Percentiles rank a stretch among this genome's conserved stretches.
These are phyloP conservation scores for Cynanchum wilfordii DNA, from an alignment of 257 asterid species.

Conservation along the genomic window DNA sequence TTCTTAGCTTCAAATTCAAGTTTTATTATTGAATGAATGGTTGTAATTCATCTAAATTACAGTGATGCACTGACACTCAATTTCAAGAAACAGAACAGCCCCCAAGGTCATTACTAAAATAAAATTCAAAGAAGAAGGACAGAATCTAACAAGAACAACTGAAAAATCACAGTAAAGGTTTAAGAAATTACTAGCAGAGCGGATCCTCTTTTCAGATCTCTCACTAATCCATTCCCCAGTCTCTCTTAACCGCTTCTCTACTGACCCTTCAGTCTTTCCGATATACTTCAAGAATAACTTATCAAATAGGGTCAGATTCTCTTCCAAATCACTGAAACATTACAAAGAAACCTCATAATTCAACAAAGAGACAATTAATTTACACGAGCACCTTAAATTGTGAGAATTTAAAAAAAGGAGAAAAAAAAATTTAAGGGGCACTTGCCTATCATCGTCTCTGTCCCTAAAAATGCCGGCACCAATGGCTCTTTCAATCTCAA, in stretches of 20 bases:
- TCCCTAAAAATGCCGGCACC: conserved; percentile 74
- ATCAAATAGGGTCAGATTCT: conserved; percentile 35
- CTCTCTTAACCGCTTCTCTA: conserved; percentile 72
- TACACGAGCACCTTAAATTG: not conserved
- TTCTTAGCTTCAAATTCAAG: too few species aligned
- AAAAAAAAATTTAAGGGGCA: too few species aligned
- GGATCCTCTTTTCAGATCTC: conserved; percentile 40
- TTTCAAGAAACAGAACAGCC: not conserved
- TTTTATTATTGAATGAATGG: too few species aligned
- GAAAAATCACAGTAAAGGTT: not conserved
- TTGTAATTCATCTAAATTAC: too few species aligned
- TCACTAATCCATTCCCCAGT: conserved; percentile 65
- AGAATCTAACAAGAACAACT: not conserved
- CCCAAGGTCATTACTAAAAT: not conserved
- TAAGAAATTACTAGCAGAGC: conserved; percentile 40
- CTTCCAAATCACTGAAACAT: conserved; percentile 33
- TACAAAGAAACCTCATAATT: not conserved
- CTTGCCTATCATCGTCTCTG: conserved; percentile 42
- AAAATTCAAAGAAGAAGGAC: not conserved
- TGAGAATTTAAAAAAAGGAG: not conserved
- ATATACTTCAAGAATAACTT: conserved; percentile 37
- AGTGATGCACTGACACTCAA: not conserved
- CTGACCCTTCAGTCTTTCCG: conserved; percentile 53
- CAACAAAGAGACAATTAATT: not conserved
- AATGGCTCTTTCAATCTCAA: conserved; percentile 73